A percentile compares a stretch with the other conserved stretches of the same genome.
Evolutionary conservation across 1,284 basidiomycete species (phyloP).

Genomic region (Heterobasidion parviporum): DNA sequence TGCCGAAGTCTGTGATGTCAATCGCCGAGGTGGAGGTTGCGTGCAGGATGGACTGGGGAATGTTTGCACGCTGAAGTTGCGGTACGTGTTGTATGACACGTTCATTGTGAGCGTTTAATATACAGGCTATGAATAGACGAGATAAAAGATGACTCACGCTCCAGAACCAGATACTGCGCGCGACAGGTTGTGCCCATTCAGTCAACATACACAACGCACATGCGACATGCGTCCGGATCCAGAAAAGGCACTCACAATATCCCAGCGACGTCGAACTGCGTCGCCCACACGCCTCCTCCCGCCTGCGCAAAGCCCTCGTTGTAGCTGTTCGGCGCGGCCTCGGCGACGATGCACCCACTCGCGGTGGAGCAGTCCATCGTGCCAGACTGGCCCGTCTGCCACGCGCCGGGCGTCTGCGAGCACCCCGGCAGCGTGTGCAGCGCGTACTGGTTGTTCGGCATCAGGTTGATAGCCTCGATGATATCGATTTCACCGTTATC

Average conservation of each 20-base stretch:
- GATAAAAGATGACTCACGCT: conserved; percentile 33
- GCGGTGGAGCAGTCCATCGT: conserved; percentile 38
- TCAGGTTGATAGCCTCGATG: conserved; percentile 35
- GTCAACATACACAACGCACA: neutral
- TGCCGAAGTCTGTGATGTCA: conserved; percentile 43
- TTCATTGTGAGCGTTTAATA: neutral
- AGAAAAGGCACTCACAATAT: conserved; percentile 39
- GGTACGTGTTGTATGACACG: neutral
- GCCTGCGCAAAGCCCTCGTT: conserved; percentile 48
- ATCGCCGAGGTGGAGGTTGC: conserved; percentile 34
- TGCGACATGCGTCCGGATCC: neutral
- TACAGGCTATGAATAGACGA: conserved; percentile 4
- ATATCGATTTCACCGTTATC: conserved; percentile 41
- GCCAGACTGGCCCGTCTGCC: conserved; percentile 20
- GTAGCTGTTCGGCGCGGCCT: conserved; percentile 52
- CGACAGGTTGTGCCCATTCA: conserved; percentile 6
- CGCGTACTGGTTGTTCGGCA: conserved; percentile 46
- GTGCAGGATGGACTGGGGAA: conserved; percentile 32
- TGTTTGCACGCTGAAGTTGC: conserved; percentile 26
- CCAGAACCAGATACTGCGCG: conserved; percentile 70
- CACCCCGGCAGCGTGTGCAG: conserved; percentile 40
- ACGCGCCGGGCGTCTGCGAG: conserved; percentile 16
- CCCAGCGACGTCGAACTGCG: conserved; percentile 55
- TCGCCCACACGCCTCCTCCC: conserved; percentile 69
- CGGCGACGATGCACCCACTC: conserved; percentile 56